Base-by-base conservation (phyloP, 2,329 filamentous ascomycete genomes). In the Cytospora piceae region DNA sequence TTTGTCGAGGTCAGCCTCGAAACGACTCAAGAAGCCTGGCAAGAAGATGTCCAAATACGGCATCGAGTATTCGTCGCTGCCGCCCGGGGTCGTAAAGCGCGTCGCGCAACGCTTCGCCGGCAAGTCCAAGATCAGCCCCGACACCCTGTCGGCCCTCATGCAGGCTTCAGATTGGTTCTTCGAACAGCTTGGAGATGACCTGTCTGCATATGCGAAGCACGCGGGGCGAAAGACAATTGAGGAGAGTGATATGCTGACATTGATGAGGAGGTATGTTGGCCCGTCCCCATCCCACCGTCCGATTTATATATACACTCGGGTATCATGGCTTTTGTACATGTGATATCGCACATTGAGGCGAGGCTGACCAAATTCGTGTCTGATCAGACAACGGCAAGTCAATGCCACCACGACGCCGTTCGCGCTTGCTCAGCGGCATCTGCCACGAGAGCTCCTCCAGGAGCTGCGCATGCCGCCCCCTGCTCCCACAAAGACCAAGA, bases 101-200 rank as follows among this genome's bases (percentile, higher is more conserved):
- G 78, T 93, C 2, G 89, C 90, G 9, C 89, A 88, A 39, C 89
- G 85, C 1, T 92, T 93, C 72, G 85, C 90, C 24, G 87, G 88
- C 71, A 86, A 86, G 4, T 86, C 88, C 54, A 91, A 89, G 70
- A 85, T 96, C 56, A 87, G 84, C 65, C 87, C 90, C 55, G 91
- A 95, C 60, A 89, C 91, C 1, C 79, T 96, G 46, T 84, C 85
- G 34, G 89, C 90, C 5, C 87, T 97, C 62, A 88, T 90, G 72
- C 89, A 93, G 74, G 92, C 93, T 0, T 91, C 91, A 3, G 92
- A 96, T 68, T 95, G 92, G 90, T 97, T 93, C 76, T 96, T 97
- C 75, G 92, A 96, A 77, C 93, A 97, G 76, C 81, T 91, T 2
- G 88, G 91, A 57, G 90, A 93, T 67, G 93, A 96, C 73, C 78